Percentiles rank a stretch among this genome's conserved stretches.
phyloP scores from a whole-genome alignment of 345 rosid species.

The Lumnitzera racemosa region DNA sequence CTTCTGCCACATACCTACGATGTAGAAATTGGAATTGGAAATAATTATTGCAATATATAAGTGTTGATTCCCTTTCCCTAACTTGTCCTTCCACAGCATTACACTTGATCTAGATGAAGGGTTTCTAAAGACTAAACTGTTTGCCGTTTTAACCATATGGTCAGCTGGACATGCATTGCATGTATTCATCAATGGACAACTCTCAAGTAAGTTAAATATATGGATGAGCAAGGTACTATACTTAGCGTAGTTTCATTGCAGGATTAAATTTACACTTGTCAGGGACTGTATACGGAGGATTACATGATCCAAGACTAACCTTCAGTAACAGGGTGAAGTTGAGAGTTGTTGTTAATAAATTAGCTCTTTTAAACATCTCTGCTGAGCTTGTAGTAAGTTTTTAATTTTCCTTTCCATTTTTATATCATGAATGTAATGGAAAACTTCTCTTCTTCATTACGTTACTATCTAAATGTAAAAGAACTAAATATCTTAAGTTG shows the following conservation, averaged over 20 bases:
- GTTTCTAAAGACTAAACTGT: constrained; percentile 11
- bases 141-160: constrained; percentile 21
- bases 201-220: constrained; percentile 36
- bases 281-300: constrained; percentile 73
- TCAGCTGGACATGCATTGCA: constrained; percentile 50
- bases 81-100: constrained; percentile 8
- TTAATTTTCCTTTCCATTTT: background rate
- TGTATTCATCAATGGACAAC: constrained; percentile 32
- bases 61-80: background rate
- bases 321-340: constrained; percentile 62
- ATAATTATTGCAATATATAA: background rate
- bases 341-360: constrained; percentile 66
- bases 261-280: background rate
- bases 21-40: background rate
- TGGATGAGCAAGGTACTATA: background rate
- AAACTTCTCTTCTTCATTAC: background rate
- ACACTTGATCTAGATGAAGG: constrained; percentile 13
- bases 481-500: background rate
- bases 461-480: too few species aligned
- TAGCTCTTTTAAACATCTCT: constrained; percentile 62
- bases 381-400: constrained; percentile 85
- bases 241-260: background rate
- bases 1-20: background rate
- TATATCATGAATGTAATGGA: background rate
- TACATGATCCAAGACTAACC: constrained; percentile 48